Base-by-base conservation (phyloP, 768 basidiomycete species). In the Guyanaporus albipodus region DNA sequence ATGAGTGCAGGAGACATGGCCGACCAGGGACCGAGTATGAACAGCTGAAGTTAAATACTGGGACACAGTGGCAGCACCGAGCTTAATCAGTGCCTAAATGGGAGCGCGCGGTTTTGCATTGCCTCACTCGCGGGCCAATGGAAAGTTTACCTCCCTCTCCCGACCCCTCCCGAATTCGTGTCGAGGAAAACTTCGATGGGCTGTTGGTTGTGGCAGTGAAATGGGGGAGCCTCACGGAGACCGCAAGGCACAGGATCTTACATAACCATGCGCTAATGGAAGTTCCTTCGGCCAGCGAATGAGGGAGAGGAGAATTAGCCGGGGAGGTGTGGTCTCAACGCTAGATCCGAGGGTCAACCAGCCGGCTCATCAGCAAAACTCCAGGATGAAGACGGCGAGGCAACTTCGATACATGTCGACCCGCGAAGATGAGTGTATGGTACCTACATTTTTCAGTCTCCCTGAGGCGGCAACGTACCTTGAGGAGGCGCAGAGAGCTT, bases 141-240 rank as follows among this genome's bases (percentile, higher is more conserved):
- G 47, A 31, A 53, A 43, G 10, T 10, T 44, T 45, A 28, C 48
- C 59, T 60, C 48, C 37, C 39, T 28, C 19, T 45, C 32, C 56
- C 56, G 59, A 49, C 1, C 37, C 2, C 15, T 17, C 45, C 56
- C 60, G 53, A 32, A 32, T 22, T 42, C 33, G 39, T 22, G 38
- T 46, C 44, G 38, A 53, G 38, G 45, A 46, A 44, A 49, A 50
- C 46, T 44, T 44, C 41, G 32, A 17, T 26, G 32, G 38, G 26
- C 24, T 47, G 49, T 18, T 49, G 48, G 32, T 29, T 34, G 60
- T 60, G 59, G 59, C 59, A 23, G 40, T 61, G 59, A 48, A 47
- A 49, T 17, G 39, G 43, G 57, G 50, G 32, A 7, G 43, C 58
- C 58, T 52, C 46, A 47, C 45, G 58, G 59, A 46, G 28, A 26